These are phyloP conservation scores for Botrytis tulipae DNA, from an alignment of 2,329 filamentous ascomycete species.

Conservation along the genomic window DNA sequence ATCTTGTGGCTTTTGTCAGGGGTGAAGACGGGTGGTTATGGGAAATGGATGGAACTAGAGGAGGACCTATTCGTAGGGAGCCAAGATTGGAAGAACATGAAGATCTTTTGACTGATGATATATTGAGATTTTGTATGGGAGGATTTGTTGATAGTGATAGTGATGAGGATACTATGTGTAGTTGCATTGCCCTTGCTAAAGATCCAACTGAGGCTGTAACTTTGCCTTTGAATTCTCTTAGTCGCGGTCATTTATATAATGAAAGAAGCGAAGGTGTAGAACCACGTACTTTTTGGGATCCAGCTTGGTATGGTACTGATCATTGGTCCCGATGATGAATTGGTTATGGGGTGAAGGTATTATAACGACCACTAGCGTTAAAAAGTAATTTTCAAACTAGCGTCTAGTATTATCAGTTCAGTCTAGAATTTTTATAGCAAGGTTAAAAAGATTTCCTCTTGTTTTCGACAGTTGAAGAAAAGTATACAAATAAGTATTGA, in stretches of 20 bases:
- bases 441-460: no score
- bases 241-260: neutral
- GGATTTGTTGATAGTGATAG: constrained; percentile 38
- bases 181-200: constrained; percentile 33
- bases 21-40: constrained; percentile 65
- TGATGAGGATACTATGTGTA: constrained; percentile 36
- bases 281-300: neutral
- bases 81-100: constrained; percentile 54
- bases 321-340: neutral
- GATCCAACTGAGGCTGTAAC: neutral
- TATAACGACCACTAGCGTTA: neutral
- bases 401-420: neutral
- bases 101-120: constrained; percentile 73
- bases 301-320: neutral
- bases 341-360: neutral
- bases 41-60: constrained; percentile 68
- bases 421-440: neutral
- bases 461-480: no score
- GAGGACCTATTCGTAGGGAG: constrained; percentile 61
- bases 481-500: no score
- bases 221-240: neutral
- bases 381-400: neutral
- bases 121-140: constrained; percentile 62
- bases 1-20: constrained; percentile 95
- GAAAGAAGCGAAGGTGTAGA: neutral